Conservation (phyloP, 176 grass and related monocot species). For the Saccharum spontaneum region DNA sequence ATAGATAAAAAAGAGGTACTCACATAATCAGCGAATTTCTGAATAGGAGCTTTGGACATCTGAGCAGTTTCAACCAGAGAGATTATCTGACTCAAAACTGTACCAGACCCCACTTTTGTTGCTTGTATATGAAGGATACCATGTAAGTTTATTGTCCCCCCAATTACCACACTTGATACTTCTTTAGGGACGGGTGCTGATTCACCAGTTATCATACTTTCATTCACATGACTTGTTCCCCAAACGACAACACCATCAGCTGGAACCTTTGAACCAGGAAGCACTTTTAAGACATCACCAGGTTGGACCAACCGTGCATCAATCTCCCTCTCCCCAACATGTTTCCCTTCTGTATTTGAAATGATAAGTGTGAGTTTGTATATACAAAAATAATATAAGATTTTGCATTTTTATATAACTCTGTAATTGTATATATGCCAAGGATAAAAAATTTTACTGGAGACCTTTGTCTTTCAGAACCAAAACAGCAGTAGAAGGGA, state of each 20-base stretch:
- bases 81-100: slow-evolving; percentile 97
- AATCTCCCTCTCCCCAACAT: slow-evolving; percentile 78
- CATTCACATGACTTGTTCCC: slow-evolving; percentile 91
- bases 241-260: slow-evolving; percentile 83
- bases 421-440: neutral
- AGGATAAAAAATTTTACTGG: neutral
- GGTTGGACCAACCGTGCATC: slow-evolving; percentile 92
- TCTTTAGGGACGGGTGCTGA: slow-evolving; percentile 79
- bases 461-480: slow-evolving; percentile 90
- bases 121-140: slow-evolving; percentile 90
- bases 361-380: slow-evolving; percentile 19
- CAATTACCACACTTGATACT: slow-evolving; percentile 70
- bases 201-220: slow-evolving; percentile 99
- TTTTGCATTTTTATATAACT: slow-evolving; percentile 8
- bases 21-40: slow-evolving; percentile 98
- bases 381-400: neutral
- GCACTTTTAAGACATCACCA: slow-evolving; percentile 87
- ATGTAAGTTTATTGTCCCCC: slow-evolving; percentile 95
- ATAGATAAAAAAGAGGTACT: slow-evolving; percentile 17
- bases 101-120: slow-evolving; percentile 89
- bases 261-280: slow-evolving; percentile 95
- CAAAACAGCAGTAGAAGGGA: slow-evolving; percentile 88
- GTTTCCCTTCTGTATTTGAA: slow-evolving; percentile 66
- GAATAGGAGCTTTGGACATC: slow-evolving; percentile 98
- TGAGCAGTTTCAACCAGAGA: slow-evolving; percentile 98